A percentile compares a stretch with the other conserved stretches of the same genome.
These are phyloP conservation scores for Agrostemma githago DNA, from an alignment of 148 eudicot genomes.

Conservation along the genomic window DNA sequence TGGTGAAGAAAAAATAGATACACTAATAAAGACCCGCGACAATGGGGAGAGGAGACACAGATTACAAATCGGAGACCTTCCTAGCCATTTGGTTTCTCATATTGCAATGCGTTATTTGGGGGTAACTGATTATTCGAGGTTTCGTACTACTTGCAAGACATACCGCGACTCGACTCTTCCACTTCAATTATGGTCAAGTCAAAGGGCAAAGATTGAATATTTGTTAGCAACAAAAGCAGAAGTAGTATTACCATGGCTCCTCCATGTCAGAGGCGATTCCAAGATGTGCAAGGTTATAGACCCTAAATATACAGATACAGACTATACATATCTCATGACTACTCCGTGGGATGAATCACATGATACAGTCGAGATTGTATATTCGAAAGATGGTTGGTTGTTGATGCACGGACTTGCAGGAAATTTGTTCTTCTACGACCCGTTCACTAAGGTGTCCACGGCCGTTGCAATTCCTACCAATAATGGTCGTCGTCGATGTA, in stretches of 20 bases:
- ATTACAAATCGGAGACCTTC: neutral
- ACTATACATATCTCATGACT: slow-evolving; percentile 2
- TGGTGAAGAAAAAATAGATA: neutral
- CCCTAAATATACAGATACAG: neutral
- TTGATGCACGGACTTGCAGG: neutral
- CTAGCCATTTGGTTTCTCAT: neutral
- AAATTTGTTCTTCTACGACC: neutral
- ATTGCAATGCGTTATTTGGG: neutral
- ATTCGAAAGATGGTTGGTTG: neutral
- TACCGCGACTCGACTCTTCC: neutral
- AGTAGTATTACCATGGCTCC: neutral
- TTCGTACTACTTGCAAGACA: neutral
- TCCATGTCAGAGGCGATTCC: neutral
- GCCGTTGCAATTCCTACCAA: neutral
- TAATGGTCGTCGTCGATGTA: neutral
- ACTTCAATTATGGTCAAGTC: neutral
- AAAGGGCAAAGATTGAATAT: neutral
- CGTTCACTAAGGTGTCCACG: neutral
- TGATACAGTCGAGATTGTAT: neutral
- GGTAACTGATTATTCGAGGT: neutral
- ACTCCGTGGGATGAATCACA: neutral
- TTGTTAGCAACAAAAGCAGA: neutral
- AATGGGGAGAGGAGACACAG: neutral
- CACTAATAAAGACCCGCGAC: too few species aligned
- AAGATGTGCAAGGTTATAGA: neutral